These are phyloP conservation scores for Sarcomyxa edulis DNA, from an alignment of 768 basidiomycete genomes.

Conservation along the genomic window DNA sequence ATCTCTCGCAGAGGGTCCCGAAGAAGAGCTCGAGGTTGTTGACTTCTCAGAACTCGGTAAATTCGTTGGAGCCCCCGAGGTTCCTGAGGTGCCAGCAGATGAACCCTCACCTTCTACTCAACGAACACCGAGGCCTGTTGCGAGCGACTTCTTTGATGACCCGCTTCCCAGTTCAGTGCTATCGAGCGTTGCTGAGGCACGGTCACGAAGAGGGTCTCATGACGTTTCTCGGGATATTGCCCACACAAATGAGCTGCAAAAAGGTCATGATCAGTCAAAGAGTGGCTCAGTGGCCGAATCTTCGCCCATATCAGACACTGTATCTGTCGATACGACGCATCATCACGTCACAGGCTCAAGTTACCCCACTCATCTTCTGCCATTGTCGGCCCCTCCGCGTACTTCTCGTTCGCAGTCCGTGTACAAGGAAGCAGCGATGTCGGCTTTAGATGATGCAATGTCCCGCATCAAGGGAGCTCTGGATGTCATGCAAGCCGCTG, in stretches of 20 bases:
- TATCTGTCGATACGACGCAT: slow-evolving; percentile 2
- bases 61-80: slow-evolving; percentile 45
- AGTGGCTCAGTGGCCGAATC: neutral
- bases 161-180: slow-evolving; percentile 9
- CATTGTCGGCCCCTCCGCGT: slow-evolving; percentile 21
- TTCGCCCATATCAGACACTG: neutral
- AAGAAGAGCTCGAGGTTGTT: slow-evolving; percentile 71
- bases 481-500: slow-evolving; percentile 55
- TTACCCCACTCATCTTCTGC: slow-evolving; percentile 18
- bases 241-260: neutral
- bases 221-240: too few relatives aligned
- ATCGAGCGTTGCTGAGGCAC: slow-evolving; percentile 30
- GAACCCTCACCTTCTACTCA: slow-evolving; percentile 13
- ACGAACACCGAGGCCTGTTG: slow-evolving; percentile 43
- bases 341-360: slow-evolving; percentile 2
- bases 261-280: neutral
- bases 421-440: slow-evolving; percentile 55
- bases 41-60: slow-evolving; percentile 76
- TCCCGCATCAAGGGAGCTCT: slow-evolving; percentile 82
- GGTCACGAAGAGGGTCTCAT: slow-evolving; percentile 32
- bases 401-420: slow-evolving; percentile 34
- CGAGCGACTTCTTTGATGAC: slow-evolving; percentile 74
- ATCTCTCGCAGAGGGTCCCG: slow-evolving; percentile 35
- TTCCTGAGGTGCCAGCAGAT: slow-evolving; percentile 14
- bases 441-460: slow-evolving; percentile 77